Percentiles rank a stretch among this genome's conserved stretches.
Conservation (phyloP, 768 basidiomycete genomes). For the Hortiboletus flavorubellus region DNA sequence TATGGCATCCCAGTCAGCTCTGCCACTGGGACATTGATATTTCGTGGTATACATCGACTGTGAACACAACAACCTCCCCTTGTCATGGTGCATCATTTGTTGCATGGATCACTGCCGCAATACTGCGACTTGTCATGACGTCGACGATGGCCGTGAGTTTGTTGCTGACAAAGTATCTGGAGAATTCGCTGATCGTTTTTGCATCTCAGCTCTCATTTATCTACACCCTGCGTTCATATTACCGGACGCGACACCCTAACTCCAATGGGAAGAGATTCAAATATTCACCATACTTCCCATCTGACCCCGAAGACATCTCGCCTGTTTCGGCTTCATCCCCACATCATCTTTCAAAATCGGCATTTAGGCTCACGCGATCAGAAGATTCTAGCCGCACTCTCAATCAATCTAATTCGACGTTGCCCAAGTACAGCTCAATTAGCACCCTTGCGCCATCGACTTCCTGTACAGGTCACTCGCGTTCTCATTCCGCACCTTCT, state of each 20-base stretch:
- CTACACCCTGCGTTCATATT: constrained; percentile 17
- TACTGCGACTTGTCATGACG: constrained; percentile 54
- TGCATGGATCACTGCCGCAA: constrained; percentile 52
- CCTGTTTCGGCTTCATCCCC: constrained; percentile 17
- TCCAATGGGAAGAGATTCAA: constrained; percentile 1
- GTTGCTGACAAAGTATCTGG: not conserved
- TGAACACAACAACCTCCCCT: constrained; percentile 12
- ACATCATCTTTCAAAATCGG: constrained; percentile 11
- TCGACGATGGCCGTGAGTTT: constrained; percentile 49
- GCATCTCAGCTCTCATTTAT: constrained; percentile 23
- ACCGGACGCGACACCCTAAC: constrained; percentile 17
- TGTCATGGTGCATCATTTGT: constrained; percentile 35
- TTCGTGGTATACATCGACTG: constrained; percentile 51
- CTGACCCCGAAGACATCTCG: constrained; percentile 21
- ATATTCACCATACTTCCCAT: constrained; percentile 16
- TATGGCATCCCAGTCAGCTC: constrained; percentile 50
- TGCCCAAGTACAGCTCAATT: constrained; percentile 25
- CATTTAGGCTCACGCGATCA: constrained; percentile 13
- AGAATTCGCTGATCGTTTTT: constrained; percentile 4
- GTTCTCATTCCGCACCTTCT: constrained; percentile 15
- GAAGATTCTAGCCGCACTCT: constrained; percentile 19
- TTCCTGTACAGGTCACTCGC: constrained; percentile 24
- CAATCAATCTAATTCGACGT: constrained; percentile 20
- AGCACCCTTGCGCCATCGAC: constrained; percentile 27
- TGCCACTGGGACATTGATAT: constrained; percentile 67